Conservation (phyloP, 2,329 filamentous ascomycete genomes). For the Neonectria coccinea region DNA sequence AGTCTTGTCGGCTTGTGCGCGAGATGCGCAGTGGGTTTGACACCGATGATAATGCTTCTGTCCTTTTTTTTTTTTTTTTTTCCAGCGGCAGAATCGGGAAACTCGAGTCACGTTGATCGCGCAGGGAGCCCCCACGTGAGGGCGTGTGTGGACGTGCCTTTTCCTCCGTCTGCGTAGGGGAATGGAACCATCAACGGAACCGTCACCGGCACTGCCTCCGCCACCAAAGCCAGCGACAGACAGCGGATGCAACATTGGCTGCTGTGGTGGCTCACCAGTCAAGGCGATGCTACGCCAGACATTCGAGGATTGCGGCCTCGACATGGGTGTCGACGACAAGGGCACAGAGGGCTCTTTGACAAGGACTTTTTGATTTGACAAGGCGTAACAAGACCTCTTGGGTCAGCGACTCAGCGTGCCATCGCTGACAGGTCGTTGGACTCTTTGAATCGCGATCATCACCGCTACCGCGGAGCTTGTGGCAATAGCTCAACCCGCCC, state of each 20-base stretch:
- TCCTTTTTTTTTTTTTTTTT: not conserved
- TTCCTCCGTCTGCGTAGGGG: not conserved
- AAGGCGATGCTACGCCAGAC: slow-evolving; percentile 17
- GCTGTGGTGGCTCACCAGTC: not conserved
- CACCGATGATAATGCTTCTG: too few relatives aligned
- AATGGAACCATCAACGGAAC: not conserved
- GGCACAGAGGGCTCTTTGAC: slow-evolving; percentile 5
- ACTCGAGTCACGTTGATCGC: not conserved
- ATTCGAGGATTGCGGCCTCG: slow-evolving; percentile 13
- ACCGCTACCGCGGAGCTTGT: slow-evolving; percentile 7
- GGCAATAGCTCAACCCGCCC: slow-evolving; percentile 8
- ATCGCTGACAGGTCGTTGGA: not conserved
- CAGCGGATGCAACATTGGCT: not conserved
- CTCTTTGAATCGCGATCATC: slow-evolving; percentile 14
- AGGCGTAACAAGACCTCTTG: not conserved
- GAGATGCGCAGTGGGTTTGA: not conserved
- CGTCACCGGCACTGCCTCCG: slow-evolving; percentile 4
- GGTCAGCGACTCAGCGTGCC: slow-evolving; percentile 12
- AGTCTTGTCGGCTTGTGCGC: not conserved
- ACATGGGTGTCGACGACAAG: slow-evolving; percentile 19
- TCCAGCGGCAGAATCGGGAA: not conserved
- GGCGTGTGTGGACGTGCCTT: not conserved
- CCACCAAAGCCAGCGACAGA: not conserved
- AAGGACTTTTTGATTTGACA: not conserved
- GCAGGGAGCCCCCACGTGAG: not conserved